These are phyloP conservation scores for Elasticomyces elasticus DNA, from an alignment of 495 filamentous ascomycete species.

Conservation along the genomic window DNA sequence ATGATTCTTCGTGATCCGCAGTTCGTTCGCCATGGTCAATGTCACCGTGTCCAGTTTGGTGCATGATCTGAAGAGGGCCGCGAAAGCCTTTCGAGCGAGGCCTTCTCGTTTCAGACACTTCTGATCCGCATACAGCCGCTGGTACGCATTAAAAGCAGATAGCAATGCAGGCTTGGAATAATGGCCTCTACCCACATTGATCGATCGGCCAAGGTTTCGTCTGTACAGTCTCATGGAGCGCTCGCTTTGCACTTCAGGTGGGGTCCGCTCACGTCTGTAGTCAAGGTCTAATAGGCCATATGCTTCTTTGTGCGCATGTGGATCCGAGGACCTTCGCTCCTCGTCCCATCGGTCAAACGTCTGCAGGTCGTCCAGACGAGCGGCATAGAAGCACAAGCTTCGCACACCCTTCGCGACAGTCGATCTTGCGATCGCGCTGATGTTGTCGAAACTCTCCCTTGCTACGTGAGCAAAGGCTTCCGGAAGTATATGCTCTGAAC, in stretches of 20 bases:
- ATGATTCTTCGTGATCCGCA: not conserved
- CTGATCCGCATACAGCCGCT: not conserved
- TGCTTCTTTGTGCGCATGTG: not conserved
- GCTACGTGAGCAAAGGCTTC: not conserved
- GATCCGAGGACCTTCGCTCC: not conserved
- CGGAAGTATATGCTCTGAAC: not conserved
- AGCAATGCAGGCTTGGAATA: not conserved
- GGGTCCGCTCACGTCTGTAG: not conserved
- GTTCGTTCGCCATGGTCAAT: not conserved
- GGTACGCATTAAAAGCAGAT: not conserved
- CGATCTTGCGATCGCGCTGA: not conserved
- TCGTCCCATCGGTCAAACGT: not conserved
- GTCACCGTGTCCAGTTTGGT: not conserved
- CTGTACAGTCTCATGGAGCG: no score
- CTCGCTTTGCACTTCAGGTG: no score
- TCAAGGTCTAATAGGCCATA: not conserved
- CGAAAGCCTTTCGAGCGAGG: not conserved
- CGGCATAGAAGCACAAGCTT: not conserved
- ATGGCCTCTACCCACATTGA: not conserved
- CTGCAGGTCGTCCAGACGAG: not conserved
- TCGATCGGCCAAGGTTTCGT: not conserved
- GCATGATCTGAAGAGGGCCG: not conserved
- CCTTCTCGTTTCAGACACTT: not conserved
- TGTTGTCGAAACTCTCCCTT: not conserved
- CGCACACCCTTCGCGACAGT: not conserved